phyloP scores from a whole-genome alignment of 495 filamentous ascomycete species.

The Parmelia sp. region DNA sequence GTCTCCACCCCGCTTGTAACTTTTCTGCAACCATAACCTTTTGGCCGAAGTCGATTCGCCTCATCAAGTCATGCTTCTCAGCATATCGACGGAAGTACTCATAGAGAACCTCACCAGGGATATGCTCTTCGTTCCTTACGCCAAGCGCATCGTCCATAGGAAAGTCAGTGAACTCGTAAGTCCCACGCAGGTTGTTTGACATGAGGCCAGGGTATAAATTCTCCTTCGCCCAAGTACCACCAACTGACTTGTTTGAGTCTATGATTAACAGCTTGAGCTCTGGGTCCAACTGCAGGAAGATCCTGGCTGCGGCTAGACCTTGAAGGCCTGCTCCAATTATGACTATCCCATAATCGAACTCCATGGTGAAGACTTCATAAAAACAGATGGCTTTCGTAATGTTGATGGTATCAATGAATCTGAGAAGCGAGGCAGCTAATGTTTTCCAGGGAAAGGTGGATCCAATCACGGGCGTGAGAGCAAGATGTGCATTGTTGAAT shows the following conservation, averaged over 20 bases:
- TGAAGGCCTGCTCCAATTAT: conserved; percentile 42
- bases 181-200: conserved; percentile 58
- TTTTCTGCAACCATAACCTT: conserved; percentile 50
- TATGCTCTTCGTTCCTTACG: conserved; percentile 56
- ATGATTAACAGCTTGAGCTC: conserved; percentile 44
- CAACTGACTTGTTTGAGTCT: conserved; percentile 51
- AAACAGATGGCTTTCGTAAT: not conserved
- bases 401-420: not conserved
- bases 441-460: not conserved
- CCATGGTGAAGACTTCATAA: not conserved
- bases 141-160: conserved; percentile 61
- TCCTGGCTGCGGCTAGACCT: conserved; percentile 56
- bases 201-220: conserved; percentile 62
- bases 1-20: conserved; percentile 36
- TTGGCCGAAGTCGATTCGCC: conserved; percentile 47
- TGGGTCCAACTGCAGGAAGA: conserved; percentile 52
- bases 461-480: too few relatives aligned
- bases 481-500: too few relatives aligned
- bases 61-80: conserved; percentile 49
- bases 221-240: conserved; percentile 64
- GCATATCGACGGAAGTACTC: conserved; percentile 61
- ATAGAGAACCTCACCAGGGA: conserved; percentile 60
- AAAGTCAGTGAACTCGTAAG: conserved; percentile 65
- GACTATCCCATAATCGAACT: conserved; percentile 13
- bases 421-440: not conserved